Percentiles rank a stretch among this genome's conserved stretches.
These are phyloP conservation scores for Musa balbisiana DNA, from an alignment of 202 grass and related monocot genomes.

Conservation along the genomic window DNA sequence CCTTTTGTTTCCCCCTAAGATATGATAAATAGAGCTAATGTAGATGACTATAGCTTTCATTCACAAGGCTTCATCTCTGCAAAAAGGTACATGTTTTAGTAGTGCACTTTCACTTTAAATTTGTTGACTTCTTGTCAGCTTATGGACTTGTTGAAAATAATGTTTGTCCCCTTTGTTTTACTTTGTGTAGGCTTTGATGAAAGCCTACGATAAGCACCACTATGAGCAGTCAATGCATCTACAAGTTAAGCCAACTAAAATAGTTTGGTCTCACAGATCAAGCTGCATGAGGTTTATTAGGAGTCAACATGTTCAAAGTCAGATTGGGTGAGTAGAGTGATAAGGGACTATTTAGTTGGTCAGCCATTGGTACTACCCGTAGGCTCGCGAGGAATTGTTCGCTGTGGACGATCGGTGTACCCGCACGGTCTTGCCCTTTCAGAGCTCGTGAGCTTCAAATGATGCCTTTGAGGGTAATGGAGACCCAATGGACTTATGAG, in stretches of 20 bases:
- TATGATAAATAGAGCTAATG: too few relatives aligned
- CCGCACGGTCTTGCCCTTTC: too few relatives aligned
- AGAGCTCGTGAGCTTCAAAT: too few relatives aligned
- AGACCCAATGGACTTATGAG: too few relatives aligned
- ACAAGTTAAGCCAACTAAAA: constrained; percentile 47
- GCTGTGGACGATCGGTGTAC: too few relatives aligned
- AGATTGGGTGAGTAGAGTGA: constrained; percentile 4
- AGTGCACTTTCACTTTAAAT: not conserved
- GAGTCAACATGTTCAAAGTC: constrained; percentile 9
- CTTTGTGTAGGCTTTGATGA: constrained; percentile 25
- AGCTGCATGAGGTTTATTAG: constrained; percentile 56
- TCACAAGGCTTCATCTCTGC: too few relatives aligned
- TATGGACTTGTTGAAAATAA: not conserved
- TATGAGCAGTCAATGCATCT: constrained; percentile 51
- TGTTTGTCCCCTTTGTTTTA: constrained; percentile 8
- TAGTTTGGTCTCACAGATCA: constrained; percentile 45
- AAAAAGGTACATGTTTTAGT: not conserved
- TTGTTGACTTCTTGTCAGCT: not conserved
- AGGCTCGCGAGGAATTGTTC: too few relatives aligned
- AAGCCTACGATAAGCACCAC: constrained; percentile 48
- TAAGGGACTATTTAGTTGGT: too few relatives aligned
- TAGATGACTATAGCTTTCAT: too few relatives aligned
- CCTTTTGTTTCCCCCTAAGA: too few relatives aligned
- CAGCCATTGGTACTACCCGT: too few relatives aligned
- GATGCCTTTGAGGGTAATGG: too few relatives aligned